phyloP scores from a whole-genome alignment of 148 eudicot genomes.

The Hydrangea macrophylla region DNA sequence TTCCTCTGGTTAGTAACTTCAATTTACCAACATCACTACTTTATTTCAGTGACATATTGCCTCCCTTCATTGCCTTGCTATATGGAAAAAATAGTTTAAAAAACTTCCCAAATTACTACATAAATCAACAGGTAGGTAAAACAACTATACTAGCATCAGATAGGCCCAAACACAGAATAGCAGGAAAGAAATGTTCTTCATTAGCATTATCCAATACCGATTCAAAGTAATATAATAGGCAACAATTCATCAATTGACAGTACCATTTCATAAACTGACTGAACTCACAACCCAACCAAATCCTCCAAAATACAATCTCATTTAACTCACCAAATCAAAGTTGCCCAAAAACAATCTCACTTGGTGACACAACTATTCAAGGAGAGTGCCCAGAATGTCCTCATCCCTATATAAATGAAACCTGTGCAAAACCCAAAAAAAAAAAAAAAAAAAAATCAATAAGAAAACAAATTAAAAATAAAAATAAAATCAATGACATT shows the following conservation, averaged over 20 bases:
- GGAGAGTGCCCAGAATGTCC: slow-evolving; percentile 36
- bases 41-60: too few relatives aligned
- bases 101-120: too few relatives aligned
- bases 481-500: too few relatives aligned
- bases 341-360: too few relatives aligned
- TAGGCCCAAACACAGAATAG: background rate
- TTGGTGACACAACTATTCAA: slow-evolving; percentile 14
- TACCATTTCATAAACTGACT: background rate
- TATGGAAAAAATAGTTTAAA: too few relatives aligned
- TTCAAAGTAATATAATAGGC: background rate
- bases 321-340: too few relatives aligned
- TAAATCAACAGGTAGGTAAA: too few relatives aligned
- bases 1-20: too few relatives aligned
- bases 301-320: background rate
- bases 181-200: background rate
- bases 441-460: background rate
- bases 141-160: too few relatives aligned
- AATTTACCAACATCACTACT: too few relatives aligned
- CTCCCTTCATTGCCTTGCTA: too few relatives aligned
- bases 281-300: background rate
- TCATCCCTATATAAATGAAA: slow-evolving; percentile 33
- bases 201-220: background rate
- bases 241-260: background rate
- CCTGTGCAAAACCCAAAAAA: slow-evolving; percentile 17
- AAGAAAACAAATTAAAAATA: too few relatives aligned